phyloP scores from a whole-genome alignment of 2,329 filamentous ascomycete species.

The Fonsecaea pedrosoi region DNA sequence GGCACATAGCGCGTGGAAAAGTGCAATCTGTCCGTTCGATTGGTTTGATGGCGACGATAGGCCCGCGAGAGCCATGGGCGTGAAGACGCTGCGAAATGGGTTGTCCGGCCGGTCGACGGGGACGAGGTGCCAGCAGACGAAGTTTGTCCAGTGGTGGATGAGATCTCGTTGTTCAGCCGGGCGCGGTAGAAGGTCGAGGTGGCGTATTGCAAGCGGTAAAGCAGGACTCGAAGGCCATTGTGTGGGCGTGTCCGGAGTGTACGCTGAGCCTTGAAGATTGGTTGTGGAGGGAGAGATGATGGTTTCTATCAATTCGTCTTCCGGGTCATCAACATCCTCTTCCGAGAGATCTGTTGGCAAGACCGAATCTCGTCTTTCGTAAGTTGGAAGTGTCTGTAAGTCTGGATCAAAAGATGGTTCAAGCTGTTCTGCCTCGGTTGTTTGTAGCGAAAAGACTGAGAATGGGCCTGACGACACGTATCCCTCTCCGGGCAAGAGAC shows the following conservation, averaged over 20 bases:
- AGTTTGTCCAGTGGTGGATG: constrained; percentile 44
- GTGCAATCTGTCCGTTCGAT: constrained; percentile 42
- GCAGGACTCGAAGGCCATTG: neutral
- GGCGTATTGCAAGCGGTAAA: constrained; percentile 17
- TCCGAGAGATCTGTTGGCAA: neutral
- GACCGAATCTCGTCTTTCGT: neutral
- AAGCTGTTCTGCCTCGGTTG: neutral
- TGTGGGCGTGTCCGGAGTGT: neutral
- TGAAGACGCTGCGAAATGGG: constrained; percentile 43
- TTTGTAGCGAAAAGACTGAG: constrained; percentile 27
- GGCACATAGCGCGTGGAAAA: constrained; percentile 44
- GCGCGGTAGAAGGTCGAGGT: constrained; percentile 33
- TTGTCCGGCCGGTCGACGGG: constrained; percentile 44
- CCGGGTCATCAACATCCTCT: constrained; percentile 3
- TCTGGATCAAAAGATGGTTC: neutral
- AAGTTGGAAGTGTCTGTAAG: neutral
- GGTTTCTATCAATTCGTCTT: constrained; percentile 22
- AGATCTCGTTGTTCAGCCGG: constrained; percentile 37
- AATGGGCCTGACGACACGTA: constrained; percentile 29
- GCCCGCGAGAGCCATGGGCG: constrained; percentile 34
- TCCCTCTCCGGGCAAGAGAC: constrained; percentile 5
- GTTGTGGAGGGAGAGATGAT: constrained; percentile 26
- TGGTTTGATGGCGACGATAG: constrained; percentile 30
- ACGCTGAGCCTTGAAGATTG: neutral
- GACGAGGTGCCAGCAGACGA: constrained; percentile 43